Evolutionary conservation across 2,329 filamentous ascomycete species (phyloP), one percentile per base, ranked within the genome.

Genomic region (Colletotrichum falcatum): DNA sequence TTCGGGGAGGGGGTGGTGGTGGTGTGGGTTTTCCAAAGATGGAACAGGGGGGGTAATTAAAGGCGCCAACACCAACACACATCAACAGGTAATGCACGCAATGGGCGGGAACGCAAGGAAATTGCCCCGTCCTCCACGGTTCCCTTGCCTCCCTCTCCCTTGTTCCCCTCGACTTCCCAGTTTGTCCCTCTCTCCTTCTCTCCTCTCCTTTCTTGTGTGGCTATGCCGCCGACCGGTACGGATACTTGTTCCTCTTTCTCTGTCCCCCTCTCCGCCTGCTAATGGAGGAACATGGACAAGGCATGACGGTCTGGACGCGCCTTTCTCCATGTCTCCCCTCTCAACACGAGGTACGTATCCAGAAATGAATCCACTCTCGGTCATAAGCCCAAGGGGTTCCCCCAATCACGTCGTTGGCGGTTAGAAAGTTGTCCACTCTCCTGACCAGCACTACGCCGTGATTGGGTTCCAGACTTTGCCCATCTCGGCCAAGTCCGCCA

Each of bases 401-500:
- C 59, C 59, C 59, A 61, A 61, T 61, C 59, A 61, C 11, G 23
- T 44, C 23, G 4, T 26, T 35, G 44, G 59, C 59, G 59, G 59
- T 39, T 61, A 61, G 44, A 39, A 37, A 37, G n/a, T 33, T 33
- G n/a, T 20, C n/a, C 59, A 51, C 23, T 39, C 1, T 61, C 44
- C 44, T 14, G 9, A 11, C 44, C n/a, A 61, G 30, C 35, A 11
- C 23, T 2, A 20, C 20, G 9, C 23, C 28, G 4, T 51, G 20
- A 49, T 61, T 61, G 59, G 59, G 44, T 37, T 48, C 33, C 44
- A 33, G 11, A 23, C n/a, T 61, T 26, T 44, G 59, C 42, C 59
- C 59, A 61, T 61, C 42, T 61, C 59, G 59, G 59, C 59, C 59
- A 61, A 37, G 59, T 61, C 59, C 59, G 46, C 44, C 44, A 61